phyloP scores from a whole-genome alignment of 176 grass and related monocot species.

The Neostapfia colusana region DNA sequence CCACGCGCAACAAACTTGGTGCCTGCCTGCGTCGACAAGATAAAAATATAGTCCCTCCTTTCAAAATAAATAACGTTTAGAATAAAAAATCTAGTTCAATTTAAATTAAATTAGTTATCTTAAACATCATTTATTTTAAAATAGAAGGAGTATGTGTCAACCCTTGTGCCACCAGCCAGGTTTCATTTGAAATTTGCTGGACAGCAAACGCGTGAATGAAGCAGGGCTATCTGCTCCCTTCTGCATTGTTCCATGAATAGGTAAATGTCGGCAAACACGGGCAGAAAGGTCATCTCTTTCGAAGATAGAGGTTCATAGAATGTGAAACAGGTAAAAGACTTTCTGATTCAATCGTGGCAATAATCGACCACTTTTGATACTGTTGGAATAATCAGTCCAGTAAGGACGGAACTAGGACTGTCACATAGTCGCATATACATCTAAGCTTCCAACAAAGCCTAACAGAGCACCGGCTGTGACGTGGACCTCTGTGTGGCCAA shows the following conservation, averaged over 20 bases:
- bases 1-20: slow-evolving; percentile 34
- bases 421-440: slow-evolving; percentile 55
- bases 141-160: no score
- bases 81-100: no score
- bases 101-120: no score
- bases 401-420: not conserved
- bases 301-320: not conserved
- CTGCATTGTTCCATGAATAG: slow-evolving; percentile 11
- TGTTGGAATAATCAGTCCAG: not conserved
- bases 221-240: slow-evolving; percentile 6
- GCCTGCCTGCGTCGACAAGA: slow-evolving; percentile 2
- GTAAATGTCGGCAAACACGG: not conserved
- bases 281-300: not conserved
- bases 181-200: slow-evolving; percentile 5
- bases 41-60: no score
- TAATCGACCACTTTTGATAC: not conserved
- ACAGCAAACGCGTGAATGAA: slow-evolving; percentile 5
- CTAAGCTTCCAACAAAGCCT: slow-evolving; percentile 68
- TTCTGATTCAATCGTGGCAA: not conserved
- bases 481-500: slow-evolving; percentile 81
- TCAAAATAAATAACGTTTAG: no score
- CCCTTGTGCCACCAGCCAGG: not conserved
- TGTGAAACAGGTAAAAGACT: not conserved
- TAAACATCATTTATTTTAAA: no score
- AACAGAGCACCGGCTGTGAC: slow-evolving; percentile 76